Evolutionary conservation across 768 basidiomycete species (phyloP), one percentile per base, ranked within the genome.

Genomic region (Trametes cubensis): DNA sequence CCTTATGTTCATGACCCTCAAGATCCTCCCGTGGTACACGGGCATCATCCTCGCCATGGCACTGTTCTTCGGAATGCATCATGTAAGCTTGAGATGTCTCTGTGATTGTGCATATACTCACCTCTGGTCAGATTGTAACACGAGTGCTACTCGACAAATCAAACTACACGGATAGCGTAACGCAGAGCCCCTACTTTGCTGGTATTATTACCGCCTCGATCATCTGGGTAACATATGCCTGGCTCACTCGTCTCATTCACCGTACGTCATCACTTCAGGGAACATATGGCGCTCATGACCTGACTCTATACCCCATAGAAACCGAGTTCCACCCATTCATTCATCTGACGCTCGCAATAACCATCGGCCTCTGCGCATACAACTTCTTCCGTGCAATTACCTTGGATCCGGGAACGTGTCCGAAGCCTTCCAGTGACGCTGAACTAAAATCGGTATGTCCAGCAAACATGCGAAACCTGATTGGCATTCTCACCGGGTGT

Each of bases 1-100:
- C 69, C 75, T 92, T 66, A 90, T 95, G 61, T 95, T 96, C 72
- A 86, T 82, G 73, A 94, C 93, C 13, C 77, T 96, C 61, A 84
- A 86, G 47, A 83, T 90, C 57, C 79, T 95, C 13, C 94, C 95
- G 44, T 94, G 93, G 88, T 98, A 95, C 74, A 90, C 90, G 3
- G 92, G 90, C 17, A 74, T 94, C 23, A 80, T 95, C 30, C 83
- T 98, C 50, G 90, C 92, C 0, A 79, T 88, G 70, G 93, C 90
- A 0, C 87, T 94, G 69, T 93, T 94, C 76, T 96, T 93, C 68
- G 90, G 84, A 49, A 92, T 96, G 90, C 96, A 98, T 70, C 90
- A 97, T 70, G 92, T 95, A 73, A 64, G 89, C 80, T 38, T 50
- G 20, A 21, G 20, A 14, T 15, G 23, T 52, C 20, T 20, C 49